Evolutionary conservation across 75 land plant species (phyloP), one percentile per base, ranked within the genome.

Genomic region (Cupressus sempervirens): DNA sequence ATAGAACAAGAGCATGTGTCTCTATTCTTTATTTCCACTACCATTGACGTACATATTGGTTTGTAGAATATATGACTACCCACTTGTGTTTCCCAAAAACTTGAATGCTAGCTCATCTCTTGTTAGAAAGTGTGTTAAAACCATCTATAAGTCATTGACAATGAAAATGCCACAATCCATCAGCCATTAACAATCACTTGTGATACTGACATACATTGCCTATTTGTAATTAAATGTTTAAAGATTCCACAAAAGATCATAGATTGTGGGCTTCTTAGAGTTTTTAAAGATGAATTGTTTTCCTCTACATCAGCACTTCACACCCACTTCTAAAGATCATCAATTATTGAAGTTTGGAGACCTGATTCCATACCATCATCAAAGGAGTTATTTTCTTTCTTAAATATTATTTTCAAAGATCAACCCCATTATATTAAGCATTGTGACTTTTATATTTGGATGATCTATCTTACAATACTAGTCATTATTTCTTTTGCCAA

Each of bases 71-170:
- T 82, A 82, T 34, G 83, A 65, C 23, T 82, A 35, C 62, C 62
- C 83, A 12, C 38, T 53, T 3, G 14, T 53, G 83, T 82, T 82
- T 40, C 83, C 83, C 26, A 82, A 34, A 26, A 82, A 82, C 30
- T 82, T 40, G 1, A 82, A 82, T 15, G 53, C 83, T 40, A 82
- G 62, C 65, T 82, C 83, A 52, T 82, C 83, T 82, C 83, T 82
- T 4, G 83, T 82, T 4, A 43, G 23, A 35, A 52, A 82, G n/a
- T 53, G 3, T 35, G 53, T 53, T 38, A 65, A 82, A 15, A 52
- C 83, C 83, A 82, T 82, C 81, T 79, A n/a, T n/a, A n/a, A n/a
- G n/a, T n/a, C n/a, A n/a, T n/a, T n/a, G n/a, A 30, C 48, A 62
- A 23, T 62, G 67, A 8, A 62, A 62, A 29, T n/a, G n/a, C n/a